Base-by-base conservation (phyloP, 495 filamentous ascomycete species). In the Aspergillus ostianus region DNA sequence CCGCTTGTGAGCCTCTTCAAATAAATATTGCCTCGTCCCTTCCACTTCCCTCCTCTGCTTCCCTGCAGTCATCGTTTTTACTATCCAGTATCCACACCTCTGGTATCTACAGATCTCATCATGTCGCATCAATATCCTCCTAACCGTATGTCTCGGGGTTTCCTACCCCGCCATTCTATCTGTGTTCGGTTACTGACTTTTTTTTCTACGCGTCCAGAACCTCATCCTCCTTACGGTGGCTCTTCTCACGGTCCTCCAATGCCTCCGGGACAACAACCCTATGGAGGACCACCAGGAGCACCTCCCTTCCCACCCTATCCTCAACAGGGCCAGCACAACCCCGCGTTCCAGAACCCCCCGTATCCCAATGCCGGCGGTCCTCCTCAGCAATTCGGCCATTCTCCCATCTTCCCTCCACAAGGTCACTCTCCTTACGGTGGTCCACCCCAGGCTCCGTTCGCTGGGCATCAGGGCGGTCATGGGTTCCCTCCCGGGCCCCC, bases 161-260 rank as follows among this genome's bases (percentile, higher is more conserved):
- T 13, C 3, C 20, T 32, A 46, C 30, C 50, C 29, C 51, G 46
- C 47, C 50, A 29, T 41, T 44, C 1, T 6, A n/a, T 17, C 15
- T 49, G 45, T 49, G n/a, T n/a, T 17, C 13, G 1, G 13, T 15
- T 51, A 21, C 63, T 64, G 36, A 66, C 53, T 6, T n/a, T 51
- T 41, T 20, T 41, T 47, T 51, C 23, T 26, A 19, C 29, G 30
- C 13, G 6, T 17, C 53, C 17, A 74, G 70, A 72, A 55, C 66
- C 67, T 50, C 71, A 73, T 44, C 73, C 76, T 56, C 69, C 71
- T 0, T 66, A 70, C 36, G 76, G 73, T 23, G 64, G 36, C 12
- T 10, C 68, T 51, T 72, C 70, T 46, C 69, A 74, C 47, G 72
- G 73, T 51, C 71, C 71, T 55, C 74, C 69, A 10, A 67, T 70